Conservation (phyloP, 164 flowering plant species). For the Macadamia tetraphylla region DNA sequence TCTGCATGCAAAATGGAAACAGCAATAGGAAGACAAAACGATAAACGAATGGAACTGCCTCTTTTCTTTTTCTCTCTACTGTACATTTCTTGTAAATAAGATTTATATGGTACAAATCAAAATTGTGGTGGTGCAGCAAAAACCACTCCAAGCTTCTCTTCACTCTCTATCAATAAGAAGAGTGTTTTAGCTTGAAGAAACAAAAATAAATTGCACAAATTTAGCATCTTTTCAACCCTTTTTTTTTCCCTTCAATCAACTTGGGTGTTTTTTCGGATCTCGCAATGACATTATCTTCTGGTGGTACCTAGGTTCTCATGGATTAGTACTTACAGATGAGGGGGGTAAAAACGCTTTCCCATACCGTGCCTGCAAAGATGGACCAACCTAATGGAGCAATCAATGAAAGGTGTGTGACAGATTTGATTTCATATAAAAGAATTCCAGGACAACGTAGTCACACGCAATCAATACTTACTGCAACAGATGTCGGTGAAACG, state of each 20-base stretch:
- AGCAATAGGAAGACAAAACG: conserved; percentile 9
- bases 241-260: neutral
- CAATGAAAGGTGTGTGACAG: conserved; percentile 13
- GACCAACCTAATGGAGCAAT: conserved; percentile 21
- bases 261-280: neutral
- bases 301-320: conserved; percentile 13
- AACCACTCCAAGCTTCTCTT: conserved; percentile 27
- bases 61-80: conserved; percentile 32
- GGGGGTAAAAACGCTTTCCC: conserved; percentile 8
- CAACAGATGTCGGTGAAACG: conserved; percentile 14
- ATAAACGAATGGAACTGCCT: conserved; percentile 35
- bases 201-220: conserved; percentile 19
- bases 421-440: conserved; percentile 16
- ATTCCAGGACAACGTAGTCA: conserved; percentile 14
- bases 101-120: conserved; percentile 67
- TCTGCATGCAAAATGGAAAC: conserved; percentile 1
- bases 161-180: conserved; percentile 28
- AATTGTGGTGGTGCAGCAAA: conserved; percentile 46
- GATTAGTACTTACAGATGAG: conserved; percentile 13
- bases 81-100: conserved; percentile 45
- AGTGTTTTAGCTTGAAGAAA: conserved; percentile 23
- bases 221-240: conserved; percentile 15
- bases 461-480: conserved; percentile 21
- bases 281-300: conserved; percentile 3
- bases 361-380: conserved; percentile 20